phyloP scores from a whole-genome alignment of 768 basidiomycete species.

The Mycena floridula region DNA sequence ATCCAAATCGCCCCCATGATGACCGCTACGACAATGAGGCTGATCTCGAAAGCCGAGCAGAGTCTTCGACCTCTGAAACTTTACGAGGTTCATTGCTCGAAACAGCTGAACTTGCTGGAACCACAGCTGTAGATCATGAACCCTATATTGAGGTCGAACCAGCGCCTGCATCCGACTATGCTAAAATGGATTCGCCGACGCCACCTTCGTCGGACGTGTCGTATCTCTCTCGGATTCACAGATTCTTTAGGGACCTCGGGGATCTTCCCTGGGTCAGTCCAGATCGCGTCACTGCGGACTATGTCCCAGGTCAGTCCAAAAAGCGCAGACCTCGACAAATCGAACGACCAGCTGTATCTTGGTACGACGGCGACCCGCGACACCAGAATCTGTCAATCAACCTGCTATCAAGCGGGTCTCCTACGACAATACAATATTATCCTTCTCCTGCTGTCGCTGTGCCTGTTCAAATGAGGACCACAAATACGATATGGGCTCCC shows the following conservation, averaged over 20 bases:
- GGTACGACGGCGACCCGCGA: slow-evolving; percentile 2
- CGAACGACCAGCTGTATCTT: slow-evolving; percentile 3
- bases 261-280: slow-evolving; percentile 38
- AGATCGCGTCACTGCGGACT: slow-evolving; percentile 36
- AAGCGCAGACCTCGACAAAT: slow-evolving; percentile 6
- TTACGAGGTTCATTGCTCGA: slow-evolving; percentile 1
- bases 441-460: too few relatives aligned
- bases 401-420: not conserved
- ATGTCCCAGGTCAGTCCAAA: slow-evolving; percentile 28
- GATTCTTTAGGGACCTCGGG: slow-evolving; percentile 28
- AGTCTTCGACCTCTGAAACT: slow-evolving; percentile 2
- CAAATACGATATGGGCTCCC: not conserved
- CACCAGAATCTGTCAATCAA: not conserved
- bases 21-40: too few relatives aligned
- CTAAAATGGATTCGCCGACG: slow-evolving; percentile 40
- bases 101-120: slow-evolving; percentile 3
- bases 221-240: slow-evolving; percentile 27
- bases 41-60: too few relatives aligned
- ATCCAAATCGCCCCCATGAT: too few relatives aligned
- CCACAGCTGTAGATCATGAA: slow-evolving; percentile 13
- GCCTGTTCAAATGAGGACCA: too few relatives aligned
- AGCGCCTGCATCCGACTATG: slow-evolving; percentile 38
- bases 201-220: slow-evolving; percentile 27
- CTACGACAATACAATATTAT: too few relatives aligned
- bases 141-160: slow-evolving; percentile 31